These are phyloP conservation scores for Breynia disticha DNA, from an alignment of 441 rosid species.

Conservation along the genomic window DNA sequence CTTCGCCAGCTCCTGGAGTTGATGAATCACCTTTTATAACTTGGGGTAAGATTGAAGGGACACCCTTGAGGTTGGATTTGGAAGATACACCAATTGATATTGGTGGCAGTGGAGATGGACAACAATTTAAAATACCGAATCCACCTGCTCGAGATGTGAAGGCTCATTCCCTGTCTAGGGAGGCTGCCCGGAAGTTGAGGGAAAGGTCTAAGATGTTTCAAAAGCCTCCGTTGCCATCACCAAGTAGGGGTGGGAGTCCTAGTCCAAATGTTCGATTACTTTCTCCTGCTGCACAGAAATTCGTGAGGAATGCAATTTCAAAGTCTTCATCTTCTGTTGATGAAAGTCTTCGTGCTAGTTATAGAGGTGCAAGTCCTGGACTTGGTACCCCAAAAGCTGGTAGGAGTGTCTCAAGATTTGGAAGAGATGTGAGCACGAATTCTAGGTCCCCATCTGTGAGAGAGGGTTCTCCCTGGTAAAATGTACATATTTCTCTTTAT, in stretches of 20 bases:
- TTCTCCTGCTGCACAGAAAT: constrained; percentile 96
- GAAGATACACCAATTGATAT: constrained; percentile 91
- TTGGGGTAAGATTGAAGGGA: constrained; percentile 99
- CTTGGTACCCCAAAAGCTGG: constrained; percentile 58
- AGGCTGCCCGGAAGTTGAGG: constrained; percentile 74
- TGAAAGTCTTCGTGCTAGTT: constrained; percentile 89
- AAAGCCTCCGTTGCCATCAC: constrained; percentile 88
- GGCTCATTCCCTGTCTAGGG: constrained; percentile 83
- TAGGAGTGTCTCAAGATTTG: constrained; percentile 71
- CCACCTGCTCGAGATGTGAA: constrained; percentile 73
- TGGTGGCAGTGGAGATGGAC: constrained; percentile 78
- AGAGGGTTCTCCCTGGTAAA: constrained; percentile 46
- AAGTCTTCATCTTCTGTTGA: constrained; percentile 78
- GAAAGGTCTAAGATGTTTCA: constrained; percentile 76
- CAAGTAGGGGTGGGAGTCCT: constrained; percentile 81
- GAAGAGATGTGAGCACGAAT: constrained; percentile 58
- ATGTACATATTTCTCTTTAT: constrained; percentile 4
- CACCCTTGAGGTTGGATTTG: constrained; percentile 71
- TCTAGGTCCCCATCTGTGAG: constrained; percentile 60
- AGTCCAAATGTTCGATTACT: constrained; percentile 70
- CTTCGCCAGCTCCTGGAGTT: constrained; percentile 89
- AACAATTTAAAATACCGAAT: constrained; percentile 64
- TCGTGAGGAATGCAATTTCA: constrained; percentile 73
- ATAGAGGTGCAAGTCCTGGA: constrained; percentile 73
- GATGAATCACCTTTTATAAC: constrained; percentile 91